These are phyloP conservation scores for Barnettozyma wickerhamii DNA, from an alignment of 805 yeast species.

Conservation along the genomic window DNA sequence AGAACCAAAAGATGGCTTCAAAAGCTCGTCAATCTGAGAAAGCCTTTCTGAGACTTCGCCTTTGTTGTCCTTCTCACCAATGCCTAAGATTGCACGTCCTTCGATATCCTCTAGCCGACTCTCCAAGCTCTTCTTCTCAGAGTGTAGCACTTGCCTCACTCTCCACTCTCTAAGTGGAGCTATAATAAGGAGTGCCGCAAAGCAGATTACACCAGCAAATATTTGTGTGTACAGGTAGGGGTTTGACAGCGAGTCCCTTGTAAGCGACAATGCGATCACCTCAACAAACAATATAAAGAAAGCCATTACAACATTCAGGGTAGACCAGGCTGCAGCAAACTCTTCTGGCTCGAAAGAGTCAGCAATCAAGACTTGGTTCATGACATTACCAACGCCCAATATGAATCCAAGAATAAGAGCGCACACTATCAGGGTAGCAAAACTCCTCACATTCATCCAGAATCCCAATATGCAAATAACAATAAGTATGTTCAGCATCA, in stretches of 20 bases:
- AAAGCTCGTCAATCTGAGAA: no score
- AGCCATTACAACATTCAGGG: conserved; percentile 30
- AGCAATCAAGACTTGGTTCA: conserved; percentile 38
- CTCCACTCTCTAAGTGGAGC: conserved; percentile 47
- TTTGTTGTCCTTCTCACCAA: no score
- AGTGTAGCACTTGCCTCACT: conserved; percentile 23
- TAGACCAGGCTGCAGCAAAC: conserved; percentile 38
- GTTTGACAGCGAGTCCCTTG: conserved; percentile 20
- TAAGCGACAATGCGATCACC: conserved; percentile 49
- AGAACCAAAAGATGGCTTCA: no score
- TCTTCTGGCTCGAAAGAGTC: conserved; percentile 34
- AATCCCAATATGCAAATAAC: conserved; percentile 37
- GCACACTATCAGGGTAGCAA: conserved; percentile 35
- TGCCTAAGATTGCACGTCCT: not conserved
- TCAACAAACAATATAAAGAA: conserved; percentile 44
- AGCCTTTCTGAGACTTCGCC: no score
- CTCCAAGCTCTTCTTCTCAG: not conserved
- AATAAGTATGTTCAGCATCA: conserved; percentile 31
- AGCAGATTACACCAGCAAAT: conserved; percentile 48
- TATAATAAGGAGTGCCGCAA: conserved; percentile 37
- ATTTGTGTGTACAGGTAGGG: conserved; percentile 59
- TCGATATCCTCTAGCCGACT: not conserved
- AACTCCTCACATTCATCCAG: conserved; percentile 43
- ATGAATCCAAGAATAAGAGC: conserved; percentile 39
- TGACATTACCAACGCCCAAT: conserved; percentile 42